Conservation (phyloP, 768 basidiomycete species). For the Termitomyces sp. region DNA sequence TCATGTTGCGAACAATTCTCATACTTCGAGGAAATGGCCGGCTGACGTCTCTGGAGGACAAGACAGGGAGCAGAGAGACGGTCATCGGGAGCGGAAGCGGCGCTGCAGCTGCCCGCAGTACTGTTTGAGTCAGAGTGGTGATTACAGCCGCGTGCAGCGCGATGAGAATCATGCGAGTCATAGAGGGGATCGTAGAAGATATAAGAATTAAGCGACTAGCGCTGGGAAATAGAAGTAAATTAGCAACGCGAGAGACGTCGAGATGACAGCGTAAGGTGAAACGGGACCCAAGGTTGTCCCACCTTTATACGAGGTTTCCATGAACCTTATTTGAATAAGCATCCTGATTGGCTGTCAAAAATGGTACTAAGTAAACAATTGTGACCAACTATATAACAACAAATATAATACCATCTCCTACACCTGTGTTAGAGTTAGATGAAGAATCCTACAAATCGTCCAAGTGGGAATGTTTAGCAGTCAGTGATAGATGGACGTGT, state of each 20-base stretch:
- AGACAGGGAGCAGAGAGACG: conserved; percentile 15
- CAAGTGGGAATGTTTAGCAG: too few species aligned
- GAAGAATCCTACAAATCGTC: too few species aligned
- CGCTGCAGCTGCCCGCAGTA: conserved; percentile 27
- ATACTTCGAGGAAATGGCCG: conserved; percentile 5
- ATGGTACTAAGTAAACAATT: conserved; percentile 3
- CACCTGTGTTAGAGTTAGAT: too few species aligned
- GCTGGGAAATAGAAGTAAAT: conserved; percentile 13
- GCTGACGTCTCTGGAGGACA: conserved; percentile 9
- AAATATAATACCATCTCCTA: neutral
- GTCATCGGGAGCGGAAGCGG: conserved; percentile 32
- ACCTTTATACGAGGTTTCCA: conserved; percentile 10
- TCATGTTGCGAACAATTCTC: conserved; percentile 8
- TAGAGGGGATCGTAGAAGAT: conserved; percentile 24
- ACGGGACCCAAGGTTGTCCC: neutral
- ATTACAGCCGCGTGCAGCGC: conserved; percentile 38
- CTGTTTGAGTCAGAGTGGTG: conserved; percentile 25
- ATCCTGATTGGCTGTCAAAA: conserved; percentile 17
- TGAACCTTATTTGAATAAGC: conserved; percentile 17
- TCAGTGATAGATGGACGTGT: too few species aligned
- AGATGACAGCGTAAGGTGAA: conserved; percentile 9
- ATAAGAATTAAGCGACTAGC: conserved; percentile 26
- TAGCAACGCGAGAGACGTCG: conserved; percentile 7
- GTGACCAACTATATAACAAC: neutral
- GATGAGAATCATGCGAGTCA: conserved; percentile 35